phyloP scores from a whole-genome alignment of 768 basidiomycete species.

The Coprinellus micaceus region DNA sequence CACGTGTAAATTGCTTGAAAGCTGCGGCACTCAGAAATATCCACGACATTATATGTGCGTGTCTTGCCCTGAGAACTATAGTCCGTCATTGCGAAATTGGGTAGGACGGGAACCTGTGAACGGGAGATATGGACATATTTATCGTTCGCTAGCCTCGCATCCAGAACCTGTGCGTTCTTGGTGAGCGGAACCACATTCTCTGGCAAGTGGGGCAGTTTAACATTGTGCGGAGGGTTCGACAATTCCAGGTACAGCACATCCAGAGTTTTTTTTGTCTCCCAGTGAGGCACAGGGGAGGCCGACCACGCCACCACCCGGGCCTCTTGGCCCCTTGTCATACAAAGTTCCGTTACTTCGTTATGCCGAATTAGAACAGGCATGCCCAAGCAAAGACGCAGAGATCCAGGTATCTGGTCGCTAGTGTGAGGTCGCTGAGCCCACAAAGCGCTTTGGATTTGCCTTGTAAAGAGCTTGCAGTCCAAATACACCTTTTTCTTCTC shows the following conservation, averaged over 20 bases:
- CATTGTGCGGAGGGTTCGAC: constrained; percentile 16
- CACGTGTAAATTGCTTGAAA: constrained; percentile 24
- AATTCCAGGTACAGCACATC: constrained; percentile 28
- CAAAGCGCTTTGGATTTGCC: too few species aligned
- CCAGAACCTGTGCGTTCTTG: constrained; percentile 2
- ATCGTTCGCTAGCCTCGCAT: constrained; percentile 17
- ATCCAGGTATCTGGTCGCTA: constrained; percentile 19
- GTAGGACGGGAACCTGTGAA: constrained; percentile 20
- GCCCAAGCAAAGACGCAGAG: constrained; percentile 17
- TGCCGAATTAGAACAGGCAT: constrained; percentile 21
- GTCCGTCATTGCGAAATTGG: constrained; percentile 32
- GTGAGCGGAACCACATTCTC: constrained; percentile 28
- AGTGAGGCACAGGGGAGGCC: not conserved
- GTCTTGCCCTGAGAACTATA: constrained; percentile 30
- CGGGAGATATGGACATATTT: constrained; percentile 12
- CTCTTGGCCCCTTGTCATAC: constrained; percentile 7
- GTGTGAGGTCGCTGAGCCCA: too few species aligned
- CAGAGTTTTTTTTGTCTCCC: constrained; percentile 12
- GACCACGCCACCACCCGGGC: constrained; percentile 16
- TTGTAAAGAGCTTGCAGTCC: too few species aligned
- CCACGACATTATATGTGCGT: constrained; percentile 22
- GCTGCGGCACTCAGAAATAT: constrained; percentile 17
- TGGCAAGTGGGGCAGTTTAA: constrained; percentile 23
- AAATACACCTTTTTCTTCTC: too few species aligned
- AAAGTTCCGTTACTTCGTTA: constrained; percentile 18